Evolutionary conservation across 2,329 filamentous ascomycete genomes (phyloP), one percentile per base, ranked within the genome.

Genomic region (Zasmidium cellare): DNA sequence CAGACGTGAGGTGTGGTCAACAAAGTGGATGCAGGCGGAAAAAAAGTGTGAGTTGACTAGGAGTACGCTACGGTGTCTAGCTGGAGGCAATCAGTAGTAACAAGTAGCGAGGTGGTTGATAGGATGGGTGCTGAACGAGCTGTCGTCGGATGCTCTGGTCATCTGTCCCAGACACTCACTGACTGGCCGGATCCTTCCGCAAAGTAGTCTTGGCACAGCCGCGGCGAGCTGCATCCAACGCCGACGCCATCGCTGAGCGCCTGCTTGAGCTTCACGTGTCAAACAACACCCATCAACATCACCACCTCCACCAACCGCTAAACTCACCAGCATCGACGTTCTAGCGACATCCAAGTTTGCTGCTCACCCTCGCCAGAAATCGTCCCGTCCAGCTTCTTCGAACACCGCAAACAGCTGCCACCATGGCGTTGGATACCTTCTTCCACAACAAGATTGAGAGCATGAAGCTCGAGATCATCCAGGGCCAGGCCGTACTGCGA

Each of bases 381-480:
- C 46, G n/a, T n/a, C 47, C 23, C 25, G 24, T 20, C n/a, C n/a
- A n/a, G n/a, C 50, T 38, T 38, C 54, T 44, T 18, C 51, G 20
- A 46, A 45, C 56, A 20, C 35, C 31, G 35, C 49, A 57, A 48
- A 48, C 60, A 57, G 45, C 50, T 46, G 72, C 75, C 84, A 87
- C 74, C 76, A 99, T 99, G 94, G 92, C 93, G 85, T 90, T 99
- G 80, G 94, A 97, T 79, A 96, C 90, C 79, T 99, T 97, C 82
- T 99, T 96, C 79, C 91, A 94, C 81, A 97, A 97, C 84, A 99
- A 99, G 84, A 97, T 97, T 80, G 94, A 99, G 90, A 88, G 90
- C 76, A 96, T 97, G 90, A 97, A 97, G 89, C 92, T 99, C 76
- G 93, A 99, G 86, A 99, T 99, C 76, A 93, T 99, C 76, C 93